phyloP scores from a whole-genome alignment of 108 stramenopile species.

The Cyclotella atomus region DNA sequence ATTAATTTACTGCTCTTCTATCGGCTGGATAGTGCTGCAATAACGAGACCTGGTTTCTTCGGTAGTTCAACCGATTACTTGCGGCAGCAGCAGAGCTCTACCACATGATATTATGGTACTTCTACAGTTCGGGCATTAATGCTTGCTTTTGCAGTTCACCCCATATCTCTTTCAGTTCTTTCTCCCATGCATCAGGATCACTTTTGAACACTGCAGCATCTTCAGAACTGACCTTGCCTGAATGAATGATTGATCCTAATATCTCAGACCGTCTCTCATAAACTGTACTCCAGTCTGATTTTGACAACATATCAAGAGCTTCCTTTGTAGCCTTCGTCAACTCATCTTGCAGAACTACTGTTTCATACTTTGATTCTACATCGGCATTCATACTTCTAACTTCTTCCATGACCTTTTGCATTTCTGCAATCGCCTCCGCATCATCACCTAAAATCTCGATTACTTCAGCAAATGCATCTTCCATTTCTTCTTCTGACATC shows the following conservation, averaged over 20 bases:
- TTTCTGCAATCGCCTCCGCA: too few species aligned
- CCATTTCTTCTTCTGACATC: too few species aligned
- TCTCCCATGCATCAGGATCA: conserved; percentile 2
- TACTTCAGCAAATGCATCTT: too few species aligned
- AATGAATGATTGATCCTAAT: not conserved
- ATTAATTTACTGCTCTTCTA: too few species aligned
- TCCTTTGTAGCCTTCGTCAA: not conserved
- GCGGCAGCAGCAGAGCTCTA: too few species aligned
- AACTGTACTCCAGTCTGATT: not conserved
- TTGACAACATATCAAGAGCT: conserved; percentile 8
- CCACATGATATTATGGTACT: too few species aligned
- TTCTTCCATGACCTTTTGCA: too few species aligned
- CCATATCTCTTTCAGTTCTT: not conserved
- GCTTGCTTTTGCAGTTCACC: conserved; percentile 4
- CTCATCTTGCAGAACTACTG: not conserved
- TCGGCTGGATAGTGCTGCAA: too few species aligned
- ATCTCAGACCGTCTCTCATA: conserved; percentile 1
- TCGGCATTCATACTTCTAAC: not conserved
- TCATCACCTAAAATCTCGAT: too few species aligned
- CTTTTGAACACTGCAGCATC: conserved; percentile 5
- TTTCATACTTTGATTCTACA: not conserved
- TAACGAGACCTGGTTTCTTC: too few species aligned
- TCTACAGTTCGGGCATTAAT: not conserved
- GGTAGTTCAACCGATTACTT: too few species aligned
- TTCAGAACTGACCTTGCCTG: conserved; percentile 3